Evolutionary conservation across 1,139 yeast species (phyloP).

Genomic region (Candida frijolesensis): DNA sequence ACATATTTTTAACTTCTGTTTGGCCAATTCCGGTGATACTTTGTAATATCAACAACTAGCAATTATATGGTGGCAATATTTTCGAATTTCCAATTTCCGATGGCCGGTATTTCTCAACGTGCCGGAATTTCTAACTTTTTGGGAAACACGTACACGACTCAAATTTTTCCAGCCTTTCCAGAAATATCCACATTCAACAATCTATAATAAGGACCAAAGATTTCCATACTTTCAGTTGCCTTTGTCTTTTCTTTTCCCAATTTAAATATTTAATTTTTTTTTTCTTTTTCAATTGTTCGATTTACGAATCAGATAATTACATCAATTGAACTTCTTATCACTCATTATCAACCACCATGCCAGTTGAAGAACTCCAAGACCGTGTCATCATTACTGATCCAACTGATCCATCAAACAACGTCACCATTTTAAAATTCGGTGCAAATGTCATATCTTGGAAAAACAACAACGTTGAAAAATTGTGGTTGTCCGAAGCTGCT

Average conservation of each 20-base stretch:
- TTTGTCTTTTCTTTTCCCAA: background rate
- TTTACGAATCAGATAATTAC: background rate
- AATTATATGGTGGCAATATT: too few relatives aligned
- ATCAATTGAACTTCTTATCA: background rate
- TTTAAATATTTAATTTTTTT: too few relatives aligned
- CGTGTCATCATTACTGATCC: slow-evolving; percentile 66
- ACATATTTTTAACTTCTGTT: too few relatives aligned
- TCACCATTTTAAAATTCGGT: slow-evolving; percentile 76
- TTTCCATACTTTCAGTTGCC: background rate
- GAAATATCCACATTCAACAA: background rate
- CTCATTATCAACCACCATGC: slow-evolving; percentile 30
- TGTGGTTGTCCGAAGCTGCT: slow-evolving; percentile 68
- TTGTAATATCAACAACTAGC: too few relatives aligned
- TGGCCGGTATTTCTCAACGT: too few relatives aligned
- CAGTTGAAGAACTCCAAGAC: slow-evolving; percentile 65
- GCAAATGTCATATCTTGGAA: slow-evolving; percentile 90
- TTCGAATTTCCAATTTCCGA: too few relatives aligned
- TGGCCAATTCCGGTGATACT: too few relatives aligned
- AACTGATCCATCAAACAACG: slow-evolving; percentile 52
- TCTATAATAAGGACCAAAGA: background rate
- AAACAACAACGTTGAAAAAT: slow-evolving; percentile 64
- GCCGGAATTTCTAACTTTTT: too few relatives aligned
- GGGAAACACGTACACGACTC: background rate
- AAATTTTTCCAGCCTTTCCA: background rate
- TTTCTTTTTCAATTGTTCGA: background rate